These are phyloP conservation scores for Artomyces pyxidatus DNA, from an alignment of 768 basidiomycete species.

Conservation along the genomic window DNA sequence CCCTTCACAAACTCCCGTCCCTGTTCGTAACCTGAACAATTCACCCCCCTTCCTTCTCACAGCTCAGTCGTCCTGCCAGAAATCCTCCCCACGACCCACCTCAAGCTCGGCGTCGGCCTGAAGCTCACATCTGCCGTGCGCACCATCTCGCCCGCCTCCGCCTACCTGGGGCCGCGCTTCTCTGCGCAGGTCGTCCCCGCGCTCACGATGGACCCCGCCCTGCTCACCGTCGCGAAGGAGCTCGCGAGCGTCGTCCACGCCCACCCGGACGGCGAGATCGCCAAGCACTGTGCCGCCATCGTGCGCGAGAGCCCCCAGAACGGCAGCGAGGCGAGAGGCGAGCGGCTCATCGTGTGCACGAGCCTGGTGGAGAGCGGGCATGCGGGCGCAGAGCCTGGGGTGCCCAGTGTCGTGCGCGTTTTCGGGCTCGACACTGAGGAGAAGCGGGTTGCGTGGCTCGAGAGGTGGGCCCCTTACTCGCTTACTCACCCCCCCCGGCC, in stretches of 20 bases:
- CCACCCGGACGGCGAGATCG: constrained; percentile 39
- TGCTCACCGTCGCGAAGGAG: constrained; percentile 49
- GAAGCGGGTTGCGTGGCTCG: constrained; percentile 41
- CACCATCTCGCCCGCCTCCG: constrained; percentile 52
- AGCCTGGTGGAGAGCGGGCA: constrained; percentile 50
- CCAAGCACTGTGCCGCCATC: constrained; percentile 46
- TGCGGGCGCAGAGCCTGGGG: constrained; percentile 33
- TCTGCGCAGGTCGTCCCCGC: constrained; percentile 42
- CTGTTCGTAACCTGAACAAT: too few relatives aligned
- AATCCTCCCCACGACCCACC: constrained; percentile 35
- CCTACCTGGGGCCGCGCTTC: constrained; percentile 48
- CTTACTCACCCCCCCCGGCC: background rate
- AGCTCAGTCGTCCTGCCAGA: constrained; percentile 49
- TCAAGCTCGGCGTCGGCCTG: constrained; percentile 49
- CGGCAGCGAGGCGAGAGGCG: constrained; percentile 36
- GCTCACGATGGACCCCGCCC: constrained; percentile 37
- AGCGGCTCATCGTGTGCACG: constrained; percentile 49
- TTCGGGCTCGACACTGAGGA: constrained; percentile 45
- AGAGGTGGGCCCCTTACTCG: constrained; percentile 28
- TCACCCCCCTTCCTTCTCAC: too few relatives aligned
- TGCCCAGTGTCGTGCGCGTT: constrained; percentile 41
- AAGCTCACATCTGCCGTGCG: constrained; percentile 51
- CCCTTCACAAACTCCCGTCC: too few relatives aligned
- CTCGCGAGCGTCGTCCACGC: constrained; percentile 44
- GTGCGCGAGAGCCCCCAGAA: constrained; percentile 37